Evolutionary conservation across 1,139 yeast species (phyloP).

Genomic region (Hemisphaericaspora xylofermentans): DNA sequence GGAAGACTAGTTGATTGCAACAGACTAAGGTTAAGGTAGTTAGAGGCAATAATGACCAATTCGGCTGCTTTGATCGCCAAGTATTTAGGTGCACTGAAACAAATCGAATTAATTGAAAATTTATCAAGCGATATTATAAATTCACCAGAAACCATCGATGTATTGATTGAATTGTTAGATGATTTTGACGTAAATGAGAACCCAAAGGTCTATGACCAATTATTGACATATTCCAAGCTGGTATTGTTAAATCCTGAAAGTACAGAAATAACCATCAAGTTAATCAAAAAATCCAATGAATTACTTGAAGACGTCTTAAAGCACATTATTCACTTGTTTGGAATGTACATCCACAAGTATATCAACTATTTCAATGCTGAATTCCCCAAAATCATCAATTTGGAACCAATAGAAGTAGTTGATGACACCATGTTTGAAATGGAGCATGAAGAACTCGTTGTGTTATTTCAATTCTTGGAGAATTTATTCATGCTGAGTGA

Average conservation of each 20-base stretch:
- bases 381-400: constrained; percentile 5
- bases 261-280: constrained; percentile 16
- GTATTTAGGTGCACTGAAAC: constrained; percentile 28
- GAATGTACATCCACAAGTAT: constrained; percentile 9
- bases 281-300: constrained; percentile 20
- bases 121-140: constrained; percentile 20
- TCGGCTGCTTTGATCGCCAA: constrained; percentile 29
- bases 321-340: constrained; percentile 12
- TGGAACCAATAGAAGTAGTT: constrained; percentile 1
- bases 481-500: constrained; percentile 15
- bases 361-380: constrained; percentile 8
- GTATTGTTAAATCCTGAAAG: constrained; percentile 9
- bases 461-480: constrained; percentile 18
- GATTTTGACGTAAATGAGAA: constrained; percentile 24
- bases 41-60: constrained; percentile 10
- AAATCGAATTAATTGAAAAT: constrained; percentile 24
- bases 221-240: constrained; percentile 20
- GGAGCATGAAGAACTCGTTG: constrained; percentile 6
- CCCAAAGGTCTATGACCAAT: constrained; percentile 20
- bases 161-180: constrained; percentile 37
- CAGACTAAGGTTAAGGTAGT: neutral
- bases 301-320: constrained; percentile 19
- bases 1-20: no score
- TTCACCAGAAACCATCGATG: constrained; percentile 20
- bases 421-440: constrained; percentile 1